Conservation (phyloP, 352 stramenopile species). For the Phytopythium oedochilum region DNA sequence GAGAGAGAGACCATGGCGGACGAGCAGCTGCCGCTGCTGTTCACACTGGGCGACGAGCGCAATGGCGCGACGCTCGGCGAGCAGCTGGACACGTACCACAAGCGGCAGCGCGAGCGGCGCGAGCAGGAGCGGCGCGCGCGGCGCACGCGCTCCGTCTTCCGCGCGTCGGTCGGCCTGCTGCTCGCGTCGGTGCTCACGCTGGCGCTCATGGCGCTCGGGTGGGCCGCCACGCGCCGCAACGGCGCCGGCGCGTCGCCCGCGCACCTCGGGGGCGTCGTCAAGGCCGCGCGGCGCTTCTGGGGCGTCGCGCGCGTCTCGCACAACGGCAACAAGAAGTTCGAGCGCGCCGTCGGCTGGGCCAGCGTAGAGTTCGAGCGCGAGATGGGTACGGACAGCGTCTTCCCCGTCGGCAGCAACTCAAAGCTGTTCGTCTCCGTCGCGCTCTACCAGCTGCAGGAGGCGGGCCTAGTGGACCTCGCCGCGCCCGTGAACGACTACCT, state of each 20-base stretch:
- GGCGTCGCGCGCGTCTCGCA: conserved; percentile 45
- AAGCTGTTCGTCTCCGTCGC: conserved; percentile 51
- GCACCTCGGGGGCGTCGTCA: conserved; percentile 24
- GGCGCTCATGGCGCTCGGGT: conserved; percentile 29
- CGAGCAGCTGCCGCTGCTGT: conserved; percentile 29
- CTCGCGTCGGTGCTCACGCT: conserved; percentile 26
- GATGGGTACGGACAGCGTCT: conserved; percentile 45
- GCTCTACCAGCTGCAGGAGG: conserved; percentile 61
- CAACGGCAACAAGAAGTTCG: conserved; percentile 44
- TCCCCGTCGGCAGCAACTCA: conserved; percentile 52
- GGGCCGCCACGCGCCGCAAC: conserved; percentile 20
- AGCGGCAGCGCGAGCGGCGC: conserved; percentile 12
- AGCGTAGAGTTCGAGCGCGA: conserved; percentile 40
- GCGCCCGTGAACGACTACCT: conserved; percentile 30
- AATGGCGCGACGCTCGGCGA: conserved; percentile 17
- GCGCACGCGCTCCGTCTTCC: conserved; percentile 23
- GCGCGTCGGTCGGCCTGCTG: conserved; percentile 28
- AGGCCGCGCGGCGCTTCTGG: conserved; percentile 36
- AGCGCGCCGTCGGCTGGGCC: conserved; percentile 33
- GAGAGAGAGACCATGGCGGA: neutral
- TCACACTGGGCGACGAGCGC: conserved; percentile 15
- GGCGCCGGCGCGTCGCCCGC: conserved; percentile 22
- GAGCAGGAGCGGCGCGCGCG: conserved; percentile 12
- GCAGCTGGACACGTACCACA: conserved; percentile 27
- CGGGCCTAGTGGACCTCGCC: conserved; percentile 26